These are phyloP conservation scores for Lunasporangiospora selenospora DNA, from an alignment of 192 early-diverging fungal species.

Conservation along the genomic window DNA sequence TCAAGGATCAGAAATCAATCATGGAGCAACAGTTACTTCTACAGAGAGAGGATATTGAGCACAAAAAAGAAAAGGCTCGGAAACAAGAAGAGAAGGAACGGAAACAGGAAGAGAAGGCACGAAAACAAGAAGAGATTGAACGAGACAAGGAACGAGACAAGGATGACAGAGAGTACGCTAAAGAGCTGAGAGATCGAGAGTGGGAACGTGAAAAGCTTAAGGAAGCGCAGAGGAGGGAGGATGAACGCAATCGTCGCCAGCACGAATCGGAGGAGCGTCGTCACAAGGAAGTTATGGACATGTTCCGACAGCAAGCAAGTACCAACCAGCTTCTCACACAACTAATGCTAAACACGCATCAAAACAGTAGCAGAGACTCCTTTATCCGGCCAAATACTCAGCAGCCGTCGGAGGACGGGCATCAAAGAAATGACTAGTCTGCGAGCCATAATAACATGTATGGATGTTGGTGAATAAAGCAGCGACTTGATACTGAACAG, in stretches of 20 bases:
- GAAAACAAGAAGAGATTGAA: not conserved
- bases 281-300: slow-evolving; percentile 1
- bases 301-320: not conserved
- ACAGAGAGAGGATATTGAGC: not conserved
- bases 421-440: not conserved
- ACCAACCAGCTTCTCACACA: not conserved
- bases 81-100: not conserved
- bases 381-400: not conserved
- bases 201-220: not conserved
- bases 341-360: not conserved
- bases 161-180: not conserved
- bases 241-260: not conserved
- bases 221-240: not conserved
- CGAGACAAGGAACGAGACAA: too few species aligned
- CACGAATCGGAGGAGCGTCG: not conserved
- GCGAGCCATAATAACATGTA: slow-evolving; percentile 12
- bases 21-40: not conserved
- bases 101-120: not conserved
- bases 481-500: slow-evolving; percentile 3
- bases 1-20: not conserved
- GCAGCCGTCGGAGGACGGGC: not conserved
- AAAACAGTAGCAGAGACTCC: not conserved
- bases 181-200: not conserved
- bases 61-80: not conserved
- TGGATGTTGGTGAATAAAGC: slow-evolving; percentile 14